These are phyloP conservation scores for Salix udensis DNA, from an alignment of 345 rosid species.

Conservation along the genomic window DNA sequence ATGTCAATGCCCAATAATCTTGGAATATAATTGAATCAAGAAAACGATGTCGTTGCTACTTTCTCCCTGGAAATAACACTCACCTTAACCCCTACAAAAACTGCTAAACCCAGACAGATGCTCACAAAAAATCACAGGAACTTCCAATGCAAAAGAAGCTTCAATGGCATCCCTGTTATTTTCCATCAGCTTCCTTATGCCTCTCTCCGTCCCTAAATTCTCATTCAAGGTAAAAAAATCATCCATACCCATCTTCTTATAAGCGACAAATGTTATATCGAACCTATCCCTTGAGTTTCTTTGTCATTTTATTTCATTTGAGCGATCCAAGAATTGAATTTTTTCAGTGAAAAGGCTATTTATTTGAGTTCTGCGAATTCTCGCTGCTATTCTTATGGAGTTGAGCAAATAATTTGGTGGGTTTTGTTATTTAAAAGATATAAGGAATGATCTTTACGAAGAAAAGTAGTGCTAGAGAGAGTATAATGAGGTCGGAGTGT, in stretches of 20 bases:
- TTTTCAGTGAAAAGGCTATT: neutral
- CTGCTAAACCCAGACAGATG: neutral
- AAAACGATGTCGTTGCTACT: constrained; percentile 9
- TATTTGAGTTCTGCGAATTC: neutral
- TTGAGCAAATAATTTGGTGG: neutral
- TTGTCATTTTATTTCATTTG: neutral
- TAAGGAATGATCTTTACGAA: neutral
- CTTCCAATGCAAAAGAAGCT: neutral
- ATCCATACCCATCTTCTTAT: neutral
- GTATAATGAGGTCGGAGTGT: neutral
- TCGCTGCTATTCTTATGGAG: neutral
- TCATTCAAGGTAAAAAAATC: constrained; percentile 16
- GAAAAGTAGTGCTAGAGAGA: neutral
- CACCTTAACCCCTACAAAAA: neutral
- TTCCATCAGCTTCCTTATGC: constrained; percentile 13
- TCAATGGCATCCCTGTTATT: constrained; percentile 24
- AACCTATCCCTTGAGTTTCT: neutral
- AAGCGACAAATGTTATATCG: neutral
- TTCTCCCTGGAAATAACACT: neutral
- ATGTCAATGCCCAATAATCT: neutral
- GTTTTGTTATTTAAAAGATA: neutral
- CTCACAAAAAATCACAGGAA: neutral
- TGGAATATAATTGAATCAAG: neutral
- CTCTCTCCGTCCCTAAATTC: constrained; percentile 5
- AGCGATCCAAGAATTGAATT: neutral